phyloP scores from a whole-genome alignment of 257 asterid genomes.

The Nicotiana paniculata region DNA sequence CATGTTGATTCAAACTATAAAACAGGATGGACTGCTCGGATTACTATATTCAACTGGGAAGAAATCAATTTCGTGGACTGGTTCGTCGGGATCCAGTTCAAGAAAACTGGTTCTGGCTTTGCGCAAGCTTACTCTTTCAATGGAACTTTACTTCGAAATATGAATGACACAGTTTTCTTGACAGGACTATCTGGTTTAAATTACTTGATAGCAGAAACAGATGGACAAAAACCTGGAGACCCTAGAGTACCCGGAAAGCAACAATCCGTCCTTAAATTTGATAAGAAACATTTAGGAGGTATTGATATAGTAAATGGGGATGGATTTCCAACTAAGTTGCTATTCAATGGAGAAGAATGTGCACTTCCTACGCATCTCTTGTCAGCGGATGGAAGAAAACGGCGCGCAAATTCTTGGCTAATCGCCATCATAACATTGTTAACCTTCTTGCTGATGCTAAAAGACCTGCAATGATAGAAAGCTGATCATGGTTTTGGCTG shows the following conservation, averaged over 20 bases:
- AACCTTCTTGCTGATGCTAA: background rate
- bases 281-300: constrained; percentile 33
- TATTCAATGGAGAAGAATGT: constrained; percentile 93
- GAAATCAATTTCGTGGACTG: constrained; percentile 49
- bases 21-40: constrained; percentile 80
- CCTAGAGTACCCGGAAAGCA: constrained; percentile 86
- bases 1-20: constrained; percentile 78
- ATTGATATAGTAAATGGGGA: constrained; percentile 51
- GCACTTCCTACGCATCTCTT: constrained; percentile 47
- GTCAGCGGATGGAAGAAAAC: background rate
- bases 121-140: constrained; percentile 76
- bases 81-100: constrained; percentile 65
- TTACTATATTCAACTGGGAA: constrained; percentile 88
- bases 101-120: constrained; percentile 46
- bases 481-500: background rate
- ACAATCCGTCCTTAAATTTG: constrained; percentile 69
- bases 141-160: constrained; percentile 35
- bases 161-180: constrained; percentile 59
- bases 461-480: background rate
- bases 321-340: constrained; percentile 70
- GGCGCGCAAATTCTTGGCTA: background rate
- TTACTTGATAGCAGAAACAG: constrained; percentile 63
- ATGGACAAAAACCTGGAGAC: constrained; percentile 65
- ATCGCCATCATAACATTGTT: background rate
- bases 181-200: constrained; percentile 79